phyloP scores from a whole-genome alignment of 1,284 basidiomycete genomes.

The Kalmanozyma brasiliensis region DNA sequence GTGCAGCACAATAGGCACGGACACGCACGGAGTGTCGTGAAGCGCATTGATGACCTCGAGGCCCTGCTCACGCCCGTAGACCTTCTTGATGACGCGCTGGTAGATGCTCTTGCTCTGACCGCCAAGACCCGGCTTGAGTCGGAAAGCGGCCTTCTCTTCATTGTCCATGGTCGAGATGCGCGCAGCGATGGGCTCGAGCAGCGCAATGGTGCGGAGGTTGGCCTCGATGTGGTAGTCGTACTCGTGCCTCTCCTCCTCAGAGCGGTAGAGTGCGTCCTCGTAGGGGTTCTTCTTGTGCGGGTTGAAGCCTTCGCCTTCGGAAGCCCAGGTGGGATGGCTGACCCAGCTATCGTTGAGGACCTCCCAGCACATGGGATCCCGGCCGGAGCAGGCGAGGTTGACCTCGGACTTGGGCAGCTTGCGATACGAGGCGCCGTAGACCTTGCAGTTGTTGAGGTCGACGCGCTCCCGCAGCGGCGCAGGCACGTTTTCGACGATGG shows the following conservation, averaged over 20 bases:
- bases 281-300: conserved; percentile 97
- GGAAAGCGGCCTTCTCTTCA: conserved; percentile 86
- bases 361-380: conserved; percentile 93
- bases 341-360: conserved; percentile 80
- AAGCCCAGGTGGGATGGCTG: conserved; percentile 95
- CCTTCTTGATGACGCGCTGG: conserved; percentile 91
- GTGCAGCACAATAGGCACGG: conserved; percentile 89
- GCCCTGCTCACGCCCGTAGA: conserved; percentile 87
- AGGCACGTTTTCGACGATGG: conserved; percentile 69
- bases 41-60: conserved; percentile 87
- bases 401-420: conserved; percentile 87
- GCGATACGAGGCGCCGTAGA: conserved; percentile 88
- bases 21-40: conserved; percentile 89
- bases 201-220: conserved; percentile 86
- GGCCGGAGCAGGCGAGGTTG: conserved; percentile 88
- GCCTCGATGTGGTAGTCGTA: conserved; percentile 97
- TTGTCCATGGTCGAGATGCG: conserved; percentile 89
- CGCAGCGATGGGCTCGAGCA: conserved; percentile 87
- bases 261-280: conserved; percentile 94
- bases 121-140: conserved; percentile 87
- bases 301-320: conserved; percentile 92
- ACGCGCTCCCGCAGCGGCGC: conserved; percentile 65
- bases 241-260: conserved; percentile 98
- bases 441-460: conserved; percentile 67
- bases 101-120: conserved; percentile 89